Evolutionary conservation across 805 yeast genomes (phyloP).

Genomic region (Kregervanrija pseudodelftensis): DNA sequence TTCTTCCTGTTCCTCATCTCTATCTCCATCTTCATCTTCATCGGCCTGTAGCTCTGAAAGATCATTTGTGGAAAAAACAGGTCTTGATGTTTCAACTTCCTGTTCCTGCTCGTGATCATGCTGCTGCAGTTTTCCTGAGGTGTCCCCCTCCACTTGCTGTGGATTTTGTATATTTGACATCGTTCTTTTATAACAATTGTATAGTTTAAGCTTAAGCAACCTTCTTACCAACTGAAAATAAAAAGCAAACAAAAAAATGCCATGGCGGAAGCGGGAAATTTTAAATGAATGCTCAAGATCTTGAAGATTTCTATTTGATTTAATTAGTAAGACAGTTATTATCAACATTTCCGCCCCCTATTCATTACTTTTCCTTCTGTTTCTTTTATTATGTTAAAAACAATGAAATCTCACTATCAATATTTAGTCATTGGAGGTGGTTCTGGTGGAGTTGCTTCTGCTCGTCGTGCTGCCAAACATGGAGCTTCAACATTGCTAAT

Average conservation of each 20-base stretch:
- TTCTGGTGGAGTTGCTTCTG: slow-evolving; percentile 98
- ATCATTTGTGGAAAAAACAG: too few species aligned
- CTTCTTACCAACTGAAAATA: too few species aligned
- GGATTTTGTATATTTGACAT: too few species aligned
- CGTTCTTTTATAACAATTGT: too few species aligned
- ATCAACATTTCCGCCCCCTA: too few species aligned
- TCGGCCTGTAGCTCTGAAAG: background rate
- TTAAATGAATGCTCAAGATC: too few species aligned
- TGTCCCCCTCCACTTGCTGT: background rate
- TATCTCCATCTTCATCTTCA: slow-evolving; percentile 3
- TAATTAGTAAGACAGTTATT: too few species aligned
- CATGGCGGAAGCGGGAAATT: too few species aligned
- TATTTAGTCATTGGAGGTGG: slow-evolving; percentile 98
- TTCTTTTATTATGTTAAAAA: slow-evolving; percentile 16
- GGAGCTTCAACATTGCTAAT: slow-evolving; percentile 84
- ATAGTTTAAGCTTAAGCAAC: too few species aligned
- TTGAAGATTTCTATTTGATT: too few species aligned
- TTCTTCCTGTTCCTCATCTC: background rate
- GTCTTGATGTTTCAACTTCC: background rate
- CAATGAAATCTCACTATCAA: slow-evolving; percentile 58
- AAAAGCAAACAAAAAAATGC: too few species aligned
- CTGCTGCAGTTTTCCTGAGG: background rate
- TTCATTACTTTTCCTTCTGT: too few species aligned
- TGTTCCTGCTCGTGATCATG: slow-evolving; percentile 1
- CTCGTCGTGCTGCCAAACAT: slow-evolving; percentile 89